Evolutionary conservation across 257 asterid genomes (phyloP).

Genomic region (Salvia hispanica): DNA sequence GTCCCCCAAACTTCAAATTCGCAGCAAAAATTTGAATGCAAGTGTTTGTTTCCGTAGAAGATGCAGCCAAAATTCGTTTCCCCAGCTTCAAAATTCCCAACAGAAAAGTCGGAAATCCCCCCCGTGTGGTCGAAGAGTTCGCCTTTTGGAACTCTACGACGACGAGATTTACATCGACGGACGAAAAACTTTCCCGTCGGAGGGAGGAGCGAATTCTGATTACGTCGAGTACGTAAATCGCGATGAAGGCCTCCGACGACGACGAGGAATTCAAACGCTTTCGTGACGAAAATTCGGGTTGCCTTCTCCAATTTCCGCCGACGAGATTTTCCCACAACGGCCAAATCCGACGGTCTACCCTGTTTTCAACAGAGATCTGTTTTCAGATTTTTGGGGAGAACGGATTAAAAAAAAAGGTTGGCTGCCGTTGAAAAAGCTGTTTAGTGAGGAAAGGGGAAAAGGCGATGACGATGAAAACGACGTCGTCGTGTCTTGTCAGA

Average conservation of each 20-base stretch:
- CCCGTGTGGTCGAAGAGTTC: conserved; percentile 51
- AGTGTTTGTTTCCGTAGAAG: background rate
- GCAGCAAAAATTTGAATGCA: background rate
- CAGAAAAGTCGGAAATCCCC: conserved; percentile 40
- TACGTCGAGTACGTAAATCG: conserved; percentile 13
- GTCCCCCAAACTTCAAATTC: background rate
- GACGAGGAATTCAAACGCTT: conserved; percentile 47
- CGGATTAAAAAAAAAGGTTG: conserved; percentile 30
- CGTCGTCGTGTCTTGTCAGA: conserved; percentile 50
- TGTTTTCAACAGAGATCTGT: conserved; percentile 42
- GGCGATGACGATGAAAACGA: conserved; percentile 36
- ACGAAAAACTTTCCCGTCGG: conserved; percentile 17
- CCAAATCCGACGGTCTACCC: conserved; percentile 68
- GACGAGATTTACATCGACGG: conserved; percentile 39
- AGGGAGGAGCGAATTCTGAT: conserved; percentile 1
- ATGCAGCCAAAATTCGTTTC: conserved; percentile 42
- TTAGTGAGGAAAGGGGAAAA: conserved; percentile 49
- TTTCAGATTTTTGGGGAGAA: background rate
- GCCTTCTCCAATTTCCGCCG: conserved; percentile 55
- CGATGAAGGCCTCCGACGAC: conserved; percentile 24
- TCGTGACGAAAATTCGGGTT: conserved; percentile 32
- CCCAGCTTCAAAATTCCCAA: conserved; percentile 59
- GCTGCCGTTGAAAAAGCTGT: conserved; percentile 54
- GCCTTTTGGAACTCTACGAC: conserved; percentile 31
- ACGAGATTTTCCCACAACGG: conserved; percentile 71